A percentile compares a stretch with the other conserved stretches of the same genome.
These are phyloP conservation scores for Protomyces inundatus DNA, from an alignment of 1,139 yeast genomes.

Conservation along the genomic window DNA sequence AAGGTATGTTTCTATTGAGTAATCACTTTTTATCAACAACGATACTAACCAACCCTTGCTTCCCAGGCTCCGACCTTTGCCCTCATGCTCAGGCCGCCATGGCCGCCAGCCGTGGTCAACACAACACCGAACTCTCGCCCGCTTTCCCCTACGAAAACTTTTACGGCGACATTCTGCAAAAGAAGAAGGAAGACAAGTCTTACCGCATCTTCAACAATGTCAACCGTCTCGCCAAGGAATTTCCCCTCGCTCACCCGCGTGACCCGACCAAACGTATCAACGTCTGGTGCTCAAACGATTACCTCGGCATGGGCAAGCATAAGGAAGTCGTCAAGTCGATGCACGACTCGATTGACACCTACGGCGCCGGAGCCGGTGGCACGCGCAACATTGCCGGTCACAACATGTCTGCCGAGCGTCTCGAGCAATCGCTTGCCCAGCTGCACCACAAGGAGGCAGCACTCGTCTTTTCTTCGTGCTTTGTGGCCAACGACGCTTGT, in stretches of 20 bases:
- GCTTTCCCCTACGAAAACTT: constrained; percentile 62
- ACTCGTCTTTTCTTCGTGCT: constrained; percentile 89
- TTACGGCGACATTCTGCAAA: constrained; percentile 57
- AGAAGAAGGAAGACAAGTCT: constrained; percentile 80
- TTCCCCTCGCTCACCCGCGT: constrained; percentile 84
- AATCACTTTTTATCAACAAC: neutral
- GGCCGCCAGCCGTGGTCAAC: constrained; percentile 10
- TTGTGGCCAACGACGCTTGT: constrained; percentile 96
- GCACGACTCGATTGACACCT: constrained; percentile 74
- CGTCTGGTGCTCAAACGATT: constrained; percentile 98
- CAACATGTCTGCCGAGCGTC: constrained; percentile 74
- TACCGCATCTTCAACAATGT: constrained; percentile 95
- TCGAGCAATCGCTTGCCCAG: constrained; percentile 82
- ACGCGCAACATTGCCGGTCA: constrained; percentile 99
- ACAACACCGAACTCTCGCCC: constrained; percentile 26
- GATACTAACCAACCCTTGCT: constrained; percentile 5
- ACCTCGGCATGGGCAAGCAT: constrained; percentile 89
- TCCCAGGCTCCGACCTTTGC: constrained; percentile 13
- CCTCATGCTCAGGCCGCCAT: constrained; percentile 24
- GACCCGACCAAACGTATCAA: constrained; percentile 74
- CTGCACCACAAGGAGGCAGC: constrained; percentile 95
- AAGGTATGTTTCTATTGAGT: constrained; percentile 27
- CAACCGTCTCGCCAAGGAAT: constrained; percentile 88
- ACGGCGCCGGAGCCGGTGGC: constrained; percentile 99
- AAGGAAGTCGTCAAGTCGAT: constrained; percentile 65